phyloP scores from a whole-genome alignment of 2,329 filamentous ascomycete genomes.

The Diaporthe eres region DNA sequence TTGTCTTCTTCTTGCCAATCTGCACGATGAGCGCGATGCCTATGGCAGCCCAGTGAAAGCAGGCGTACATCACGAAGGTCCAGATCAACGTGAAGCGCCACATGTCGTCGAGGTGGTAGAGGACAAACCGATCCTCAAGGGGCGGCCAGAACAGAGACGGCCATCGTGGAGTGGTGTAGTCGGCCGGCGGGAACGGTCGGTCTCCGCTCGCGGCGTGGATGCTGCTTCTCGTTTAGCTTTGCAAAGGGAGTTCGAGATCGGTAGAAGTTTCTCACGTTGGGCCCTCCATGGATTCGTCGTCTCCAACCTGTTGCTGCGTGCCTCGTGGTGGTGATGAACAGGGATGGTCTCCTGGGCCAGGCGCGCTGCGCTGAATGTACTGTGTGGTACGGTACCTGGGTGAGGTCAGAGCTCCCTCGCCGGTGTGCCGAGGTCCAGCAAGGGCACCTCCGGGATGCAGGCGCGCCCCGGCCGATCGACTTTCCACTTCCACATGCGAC shows the following conservation, averaged over 20 bases:
- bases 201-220: conserved; percentile 36
- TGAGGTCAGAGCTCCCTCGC: conserved; percentile 27
- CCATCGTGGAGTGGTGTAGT: conserved; percentile 80
- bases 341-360: conserved; percentile 12
- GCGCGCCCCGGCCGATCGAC: conserved; percentile 8
- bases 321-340: conserved; percentile 26
- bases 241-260: no score
- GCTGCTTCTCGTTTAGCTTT: conserved; percentile 31
- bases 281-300: conserved; percentile 21
- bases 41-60: conserved; percentile 81
- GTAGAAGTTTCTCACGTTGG: conserved; percentile 7
- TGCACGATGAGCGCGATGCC: conserved; percentile 81
- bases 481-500: conserved; percentile 5
- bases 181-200: conserved; percentile 56
- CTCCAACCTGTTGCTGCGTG: neutral
- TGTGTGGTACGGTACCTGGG: neutral
- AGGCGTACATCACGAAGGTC: conserved; percentile 84
- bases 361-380: neutral
- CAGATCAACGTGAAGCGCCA: conserved; percentile 91
- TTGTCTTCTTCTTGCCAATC: conserved; percentile 66
- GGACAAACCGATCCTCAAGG: conserved; percentile 65
- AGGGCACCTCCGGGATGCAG: conserved; percentile 37
- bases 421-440: conserved; percentile 48
- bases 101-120: conserved; percentile 83
- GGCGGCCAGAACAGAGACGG: conserved; percentile 86